Percentiles rank a stretch among this genome's conserved stretches.
phyloP scores from a whole-genome alignment of 2,329 filamentous ascomycete genomes.

The Phoma sp. region DNA sequence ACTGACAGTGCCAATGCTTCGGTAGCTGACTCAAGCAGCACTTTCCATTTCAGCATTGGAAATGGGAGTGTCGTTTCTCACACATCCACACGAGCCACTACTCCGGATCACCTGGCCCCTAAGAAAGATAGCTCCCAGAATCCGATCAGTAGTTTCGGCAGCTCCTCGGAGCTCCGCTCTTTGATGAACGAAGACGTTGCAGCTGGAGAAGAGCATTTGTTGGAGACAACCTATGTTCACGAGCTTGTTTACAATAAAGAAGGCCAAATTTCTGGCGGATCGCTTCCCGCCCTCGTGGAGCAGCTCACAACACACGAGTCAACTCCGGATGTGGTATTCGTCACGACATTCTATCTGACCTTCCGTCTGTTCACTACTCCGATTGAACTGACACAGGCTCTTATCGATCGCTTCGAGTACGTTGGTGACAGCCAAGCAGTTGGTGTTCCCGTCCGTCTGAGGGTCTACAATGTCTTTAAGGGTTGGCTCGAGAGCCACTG shows the following conservation, averaged over 20 bases:
- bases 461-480: slow-evolving; percentile 97
- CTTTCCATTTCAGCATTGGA: slow-evolving; percentile 74
- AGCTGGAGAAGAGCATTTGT: slow-evolving; percentile 80
- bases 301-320: slow-evolving; percentile 90
- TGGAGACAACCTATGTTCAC: slow-evolving; percentile 90
- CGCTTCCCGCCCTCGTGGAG: slow-evolving; percentile 89
- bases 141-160: slow-evolving; percentile 65
- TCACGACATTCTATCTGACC: slow-evolving; percentile 93
- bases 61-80: slow-evolving; percentile 80
- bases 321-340: slow-evolving; percentile 88
- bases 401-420: slow-evolving; percentile 94
- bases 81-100: slow-evolving; percentile 85
- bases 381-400: slow-evolving; percentile 73
- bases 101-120: slow-evolving; percentile 69
- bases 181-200: slow-evolving; percentile 75
- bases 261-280: slow-evolving; percentile 91
- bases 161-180: slow-evolving; percentile 67
- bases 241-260: slow-evolving; percentile 95
- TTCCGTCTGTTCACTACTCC: slow-evolving; percentile 93
- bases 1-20: slow-evolving; percentile 74
- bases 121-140: slow-evolving; percentile 66
- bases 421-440: slow-evolving; percentile 78
- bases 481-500: slow-evolving; percentile 97
- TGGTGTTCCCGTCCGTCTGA: slow-evolving; percentile 79
- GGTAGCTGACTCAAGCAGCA: slow-evolving; percentile 78